phyloP scores from a whole-genome alignment of 2,329 filamentous ascomycete species.

The Calycina herbarum region DNA sequence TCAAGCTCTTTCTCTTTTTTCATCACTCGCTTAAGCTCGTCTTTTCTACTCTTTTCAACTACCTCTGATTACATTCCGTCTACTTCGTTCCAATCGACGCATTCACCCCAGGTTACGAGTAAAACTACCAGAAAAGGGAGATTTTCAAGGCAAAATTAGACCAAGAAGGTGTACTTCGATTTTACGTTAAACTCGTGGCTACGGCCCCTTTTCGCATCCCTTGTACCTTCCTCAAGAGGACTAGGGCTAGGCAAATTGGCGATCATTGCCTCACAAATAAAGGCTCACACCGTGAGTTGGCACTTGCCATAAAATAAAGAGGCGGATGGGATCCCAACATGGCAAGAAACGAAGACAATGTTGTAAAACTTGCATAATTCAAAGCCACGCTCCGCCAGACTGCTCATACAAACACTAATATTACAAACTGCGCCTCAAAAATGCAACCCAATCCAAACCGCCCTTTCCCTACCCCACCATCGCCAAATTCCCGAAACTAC shows the following conservation, averaged over 20 bases:
- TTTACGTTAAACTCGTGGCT: background rate
- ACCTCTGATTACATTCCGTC: too few species aligned
- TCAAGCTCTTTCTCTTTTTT: too few species aligned
- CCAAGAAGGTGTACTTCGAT: too few species aligned
- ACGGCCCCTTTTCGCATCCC: background rate
- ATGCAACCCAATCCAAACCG: constrained; percentile 3
- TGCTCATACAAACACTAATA: constrained; percentile 10
- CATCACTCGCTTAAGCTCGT: too few species aligned
- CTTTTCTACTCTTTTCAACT: too few species aligned
- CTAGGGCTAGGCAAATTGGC: background rate
- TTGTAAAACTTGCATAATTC: background rate
- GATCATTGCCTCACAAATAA: background rate
- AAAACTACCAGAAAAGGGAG: too few species aligned
- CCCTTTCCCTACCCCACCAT: too few species aligned
- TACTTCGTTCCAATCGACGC: too few species aligned
- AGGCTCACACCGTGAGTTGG: background rate
- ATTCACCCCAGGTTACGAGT: too few species aligned
- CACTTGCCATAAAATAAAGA: background rate
- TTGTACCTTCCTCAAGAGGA: background rate
- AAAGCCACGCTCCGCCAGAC: background rate
- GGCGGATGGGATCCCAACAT: background rate
- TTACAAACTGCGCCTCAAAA: constrained; percentile 21
- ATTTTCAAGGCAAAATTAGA: too few species aligned
- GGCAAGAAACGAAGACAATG: background rate
- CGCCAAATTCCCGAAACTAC: background rate